phyloP scores from a whole-genome alignment of 2,329 filamentous ascomycete species.

The Dichotomopilus funicola region DNA sequence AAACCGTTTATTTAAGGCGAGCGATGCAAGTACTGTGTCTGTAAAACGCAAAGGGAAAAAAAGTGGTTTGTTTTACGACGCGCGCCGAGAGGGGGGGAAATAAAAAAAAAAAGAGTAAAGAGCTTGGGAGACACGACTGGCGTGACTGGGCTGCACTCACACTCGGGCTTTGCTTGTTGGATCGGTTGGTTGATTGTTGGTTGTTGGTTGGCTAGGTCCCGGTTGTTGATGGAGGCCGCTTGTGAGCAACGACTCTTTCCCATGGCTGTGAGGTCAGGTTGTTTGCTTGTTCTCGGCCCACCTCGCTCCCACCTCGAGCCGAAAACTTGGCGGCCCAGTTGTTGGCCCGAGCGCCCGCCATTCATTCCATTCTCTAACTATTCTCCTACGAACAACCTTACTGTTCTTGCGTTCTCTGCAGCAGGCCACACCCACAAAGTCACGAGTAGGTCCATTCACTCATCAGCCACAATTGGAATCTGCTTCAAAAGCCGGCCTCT shows the following conservation, averaged over 20 bases:
- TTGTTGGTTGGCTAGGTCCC: no score
- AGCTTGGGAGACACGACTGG: slow-evolving; percentile 1
- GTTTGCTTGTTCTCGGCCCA: slow-evolving; percentile 1
- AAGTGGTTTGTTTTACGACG: neutral
- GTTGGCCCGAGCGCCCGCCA: slow-evolving; percentile 2
- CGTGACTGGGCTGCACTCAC: neutral
- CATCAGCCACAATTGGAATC: slow-evolving; percentile 7
- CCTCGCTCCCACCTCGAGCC: neutral
- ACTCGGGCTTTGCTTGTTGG: neutral
- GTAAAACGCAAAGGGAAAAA: neutral
- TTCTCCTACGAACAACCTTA: no score
- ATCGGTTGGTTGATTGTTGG: slow-evolving; percentile 9
- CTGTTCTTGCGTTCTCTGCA: no score
- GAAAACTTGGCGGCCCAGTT: neutral
- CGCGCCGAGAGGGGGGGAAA: neutral
- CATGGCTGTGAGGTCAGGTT: neutral
- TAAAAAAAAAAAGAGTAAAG: neutral
- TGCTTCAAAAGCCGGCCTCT: neutral
- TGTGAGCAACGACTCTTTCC: slow-evolving; percentile 3
- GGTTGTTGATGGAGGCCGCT: neutral
- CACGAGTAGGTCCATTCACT: neutral
- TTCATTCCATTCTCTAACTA: no score
- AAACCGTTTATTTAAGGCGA: neutral
- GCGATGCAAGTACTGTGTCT: neutral
- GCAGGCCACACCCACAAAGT: neutral